Evolutionary conservation across 2,329 filamentous ascomycete genomes (phyloP), one percentile per base, ranked within the genome.

Genomic region (Alternaria longipes): DNA sequence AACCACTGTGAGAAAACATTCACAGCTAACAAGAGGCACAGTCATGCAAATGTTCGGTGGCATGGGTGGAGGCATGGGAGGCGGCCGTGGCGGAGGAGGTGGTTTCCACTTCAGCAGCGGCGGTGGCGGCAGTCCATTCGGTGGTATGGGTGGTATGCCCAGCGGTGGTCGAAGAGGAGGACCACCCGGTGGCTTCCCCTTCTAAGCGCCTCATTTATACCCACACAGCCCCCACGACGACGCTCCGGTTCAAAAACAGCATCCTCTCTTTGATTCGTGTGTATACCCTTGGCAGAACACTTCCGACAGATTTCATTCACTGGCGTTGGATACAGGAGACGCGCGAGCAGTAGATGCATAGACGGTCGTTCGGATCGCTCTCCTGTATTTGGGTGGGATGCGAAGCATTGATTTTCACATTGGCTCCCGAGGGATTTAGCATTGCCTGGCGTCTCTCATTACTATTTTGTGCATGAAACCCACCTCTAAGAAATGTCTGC

Each of bases 51-150:
- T 74, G 65, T 73, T 71, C 53, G 81, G 81, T 44, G 83, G 84
- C 38, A 82, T 82, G 60, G 84, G 85, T 36, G 81, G 80, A 50
- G 84, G 84, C 42, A 81, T 84, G 56, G 77, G 80, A 54, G 79
- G 78, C 24, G 78, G 79, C 45, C 81, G 71, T 30, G 78, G 78
- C 30, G 81, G 69, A 11, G 85, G 86, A 36, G 85, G 86, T 47
- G 86, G 71, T 49, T 80, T 80, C 66, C 67, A 69, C 40, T 63
- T 67, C 24, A 74, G 82, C 77, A 62, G 84, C 16, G 68, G 70
- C n/a, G 75, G 82, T 76, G 64, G 84, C 75, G 64, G 70, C 50
- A 74, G 65, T 61, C 75, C 75, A 5, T 78, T 78, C 34, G 73
- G 72, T 12, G 73, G 73, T 24, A 76, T 77, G 74, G 73, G 74